phyloP scores from a whole-genome alignment of 306 rosid genomes.

The Ceratonia siliqua region DNA sequence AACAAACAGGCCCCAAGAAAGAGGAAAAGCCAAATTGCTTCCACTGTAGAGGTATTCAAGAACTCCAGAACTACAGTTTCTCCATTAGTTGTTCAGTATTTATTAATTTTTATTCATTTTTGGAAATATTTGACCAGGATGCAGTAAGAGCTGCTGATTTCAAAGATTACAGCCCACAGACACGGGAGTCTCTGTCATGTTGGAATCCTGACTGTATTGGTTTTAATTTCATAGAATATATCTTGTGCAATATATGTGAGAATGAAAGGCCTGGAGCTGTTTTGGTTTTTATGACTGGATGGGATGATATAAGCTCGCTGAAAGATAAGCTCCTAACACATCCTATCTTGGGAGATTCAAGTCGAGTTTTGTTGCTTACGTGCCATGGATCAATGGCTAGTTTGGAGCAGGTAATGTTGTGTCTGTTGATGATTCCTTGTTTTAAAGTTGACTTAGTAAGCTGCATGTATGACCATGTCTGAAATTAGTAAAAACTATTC shows the following conservation, averaged over 20 bases:
- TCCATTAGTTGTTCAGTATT: background rate
- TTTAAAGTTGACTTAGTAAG: background rate
- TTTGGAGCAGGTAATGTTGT: slow-evolving; percentile 79
- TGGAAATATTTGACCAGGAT: slow-evolving; percentile 59
- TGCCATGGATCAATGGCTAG: slow-evolving; percentile 98
- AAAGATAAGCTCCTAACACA: slow-evolving; percentile 81
- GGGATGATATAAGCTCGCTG: slow-evolving; percentile 92
- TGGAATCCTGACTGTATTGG: slow-evolving; percentile 97
- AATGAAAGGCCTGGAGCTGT: slow-evolving; percentile 83
- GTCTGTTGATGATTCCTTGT: slow-evolving; percentile 15
- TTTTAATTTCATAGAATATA: slow-evolving; percentile 78
- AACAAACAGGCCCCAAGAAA: slow-evolving; percentile 90
- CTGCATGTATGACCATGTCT: background rate
- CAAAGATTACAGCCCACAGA: slow-evolving; percentile 64
- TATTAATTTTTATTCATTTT: slow-evolving; percentile 25
- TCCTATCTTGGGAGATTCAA: slow-evolving; percentile 73
- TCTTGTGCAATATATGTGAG: slow-evolving; percentile 77
- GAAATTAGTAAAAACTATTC: background rate
- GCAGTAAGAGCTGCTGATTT: slow-evolving; percentile 78
- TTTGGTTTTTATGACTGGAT: slow-evolving; percentile 97
- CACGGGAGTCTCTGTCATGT: slow-evolving; percentile 82
- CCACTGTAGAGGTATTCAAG: slow-evolving; percentile 71
- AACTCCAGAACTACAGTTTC: slow-evolving; percentile 27
- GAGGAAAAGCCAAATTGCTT: slow-evolving; percentile 96
- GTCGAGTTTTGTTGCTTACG: slow-evolving; percentile 69